Evolutionary conservation across 2,329 filamentous ascomycete genomes (phyloP), one percentile per base, ranked within the genome.

Genomic region (Sporothrix inflata): DNA sequence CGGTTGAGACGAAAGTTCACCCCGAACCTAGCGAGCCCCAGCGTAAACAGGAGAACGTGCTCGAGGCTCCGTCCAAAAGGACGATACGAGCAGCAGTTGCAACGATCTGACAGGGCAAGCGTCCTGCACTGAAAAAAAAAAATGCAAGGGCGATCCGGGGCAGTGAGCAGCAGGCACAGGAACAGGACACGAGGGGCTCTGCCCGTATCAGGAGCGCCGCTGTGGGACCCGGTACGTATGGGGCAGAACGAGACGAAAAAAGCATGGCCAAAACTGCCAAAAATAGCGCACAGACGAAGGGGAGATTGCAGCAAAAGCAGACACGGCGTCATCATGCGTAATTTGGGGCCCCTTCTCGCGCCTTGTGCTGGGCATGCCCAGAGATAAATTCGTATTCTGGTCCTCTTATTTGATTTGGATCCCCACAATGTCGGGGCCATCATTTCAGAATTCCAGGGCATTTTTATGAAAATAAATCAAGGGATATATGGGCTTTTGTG

Each of bases 201-300:
- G 34, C 8, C 57, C 57, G 57, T 61, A 61, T 40, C 57, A 61
- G 34, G 27, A 27, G 12, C 16, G 51, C 51, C 14, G 30, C 30
- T 34, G 30, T 34, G 30, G 30, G 30, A 34, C 30, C 40, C 40
- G 30, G 30, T 38, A 21, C 14, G n/a, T 45, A 45, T 45, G 60
- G 60, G 60, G 38, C 60, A 42, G 38, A 42, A 45, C 34, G 55
- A 65, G 57, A 60, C 57, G 9, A 60, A n/a, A 19, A 60, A 61
- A 61, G 34, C 55, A 61, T 61, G 55, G 55, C 38, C 9, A 8
- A 30, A 38, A 42, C 21, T 65, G 60, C 60, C 60, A 65, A 65
- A 65, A 65, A 65, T 65, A 65, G 60, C 19, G 30, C 34, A 63
- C 30, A 63, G 57, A 40, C 4, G 38, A 27, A 27, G 60, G 38